Evolutionary conservation across 116 monocot species (phyloP).

Genomic region (Posidonia oceanica): DNA sequence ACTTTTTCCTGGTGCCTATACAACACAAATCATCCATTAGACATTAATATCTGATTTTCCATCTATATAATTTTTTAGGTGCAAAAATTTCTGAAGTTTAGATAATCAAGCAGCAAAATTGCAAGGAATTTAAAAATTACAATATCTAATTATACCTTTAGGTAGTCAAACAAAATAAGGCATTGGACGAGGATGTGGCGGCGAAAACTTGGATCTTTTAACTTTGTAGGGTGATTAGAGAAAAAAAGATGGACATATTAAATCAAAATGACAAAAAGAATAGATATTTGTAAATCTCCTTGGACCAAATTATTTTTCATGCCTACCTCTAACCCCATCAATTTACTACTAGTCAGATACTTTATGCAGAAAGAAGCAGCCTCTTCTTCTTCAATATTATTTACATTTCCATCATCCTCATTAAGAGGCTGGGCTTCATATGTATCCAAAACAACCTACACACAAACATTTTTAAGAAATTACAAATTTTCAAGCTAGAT

Average conservation of each 20-base stretch:
- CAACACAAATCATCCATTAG: constrained; percentile 1
- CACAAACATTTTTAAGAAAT: background rate
- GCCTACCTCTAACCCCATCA: constrained; percentile 94
- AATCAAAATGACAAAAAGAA: background rate
- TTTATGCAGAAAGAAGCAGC: constrained; percentile 86
- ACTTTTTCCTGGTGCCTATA: constrained; percentile 84
- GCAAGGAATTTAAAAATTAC: too few species aligned
- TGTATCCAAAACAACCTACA: constrained; percentile 85
- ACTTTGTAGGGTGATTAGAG: constrained; percentile 17
- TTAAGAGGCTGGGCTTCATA: constrained; percentile 96
- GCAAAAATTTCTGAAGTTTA: too few species aligned
- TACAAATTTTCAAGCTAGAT: background rate
- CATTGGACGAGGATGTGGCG: constrained; percentile 95
- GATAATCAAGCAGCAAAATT: too few species aligned
- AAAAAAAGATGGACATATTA: background rate
- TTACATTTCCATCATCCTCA: constrained; percentile 86
- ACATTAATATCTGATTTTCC: background rate
- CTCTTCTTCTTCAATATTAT: constrained; percentile 81
- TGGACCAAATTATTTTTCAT: background rate
- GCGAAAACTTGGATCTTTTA: constrained; percentile 96
- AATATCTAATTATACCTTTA: constrained; percentile 46
- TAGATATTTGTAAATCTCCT: background rate
- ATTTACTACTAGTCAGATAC: constrained; percentile 94
- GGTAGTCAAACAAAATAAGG: constrained; percentile 90
- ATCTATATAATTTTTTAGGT: too few species aligned